phyloP scores from a whole-genome alignment of 768 basidiomycete species.

The Clavaria fumosa region DNA sequence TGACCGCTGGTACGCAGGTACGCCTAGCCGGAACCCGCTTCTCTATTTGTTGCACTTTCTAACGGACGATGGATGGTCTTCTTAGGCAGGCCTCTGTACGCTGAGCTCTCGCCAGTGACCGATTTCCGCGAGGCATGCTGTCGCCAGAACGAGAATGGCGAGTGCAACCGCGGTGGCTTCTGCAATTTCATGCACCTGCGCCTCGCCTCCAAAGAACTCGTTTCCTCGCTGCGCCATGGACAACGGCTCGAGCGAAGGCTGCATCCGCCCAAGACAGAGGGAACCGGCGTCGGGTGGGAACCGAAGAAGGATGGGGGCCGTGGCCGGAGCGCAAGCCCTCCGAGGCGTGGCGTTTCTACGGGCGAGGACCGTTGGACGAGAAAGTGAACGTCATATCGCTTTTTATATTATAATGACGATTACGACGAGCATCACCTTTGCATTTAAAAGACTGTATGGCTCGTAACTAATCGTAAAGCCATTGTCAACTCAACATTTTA shows the following conservation, averaged over 20 bases:
- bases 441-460: no score
- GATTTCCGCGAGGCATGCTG: constrained; percentile 99
- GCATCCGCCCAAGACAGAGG: constrained; percentile 46
- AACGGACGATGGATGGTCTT: no score
- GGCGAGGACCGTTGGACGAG: constrained; percentile 73
- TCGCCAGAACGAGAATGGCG: constrained; percentile 95
- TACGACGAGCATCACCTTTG: no score
- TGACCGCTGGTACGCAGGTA: constrained; percentile 96
- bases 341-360: constrained; percentile 39
- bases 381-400: constrained; percentile 32
- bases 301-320: constrained; percentile 56
- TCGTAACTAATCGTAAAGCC: no score
- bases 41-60: no score
- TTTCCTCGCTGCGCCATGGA: constrained; percentile 60
- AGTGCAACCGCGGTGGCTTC: constrained; percentile 95
- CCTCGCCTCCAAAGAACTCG: constrained; percentile 72
- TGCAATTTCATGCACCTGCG: constrained; percentile 99
- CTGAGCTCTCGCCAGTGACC: constrained; percentile 95
- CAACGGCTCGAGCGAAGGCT: constrained; percentile 73
- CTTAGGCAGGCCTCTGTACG: constrained; percentile 81
- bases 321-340: constrained; percentile 63
- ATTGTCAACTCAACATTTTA: no score
- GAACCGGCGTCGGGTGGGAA: constrained; percentile 74
- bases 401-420: no score
- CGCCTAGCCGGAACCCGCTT: no score